Percentiles rank a stretch among this genome's conserved stretches.
Evolutionary conservation across 257 asterid genomes (phyloP).

Genomic region (Fraxinus cuspidata): DNA sequence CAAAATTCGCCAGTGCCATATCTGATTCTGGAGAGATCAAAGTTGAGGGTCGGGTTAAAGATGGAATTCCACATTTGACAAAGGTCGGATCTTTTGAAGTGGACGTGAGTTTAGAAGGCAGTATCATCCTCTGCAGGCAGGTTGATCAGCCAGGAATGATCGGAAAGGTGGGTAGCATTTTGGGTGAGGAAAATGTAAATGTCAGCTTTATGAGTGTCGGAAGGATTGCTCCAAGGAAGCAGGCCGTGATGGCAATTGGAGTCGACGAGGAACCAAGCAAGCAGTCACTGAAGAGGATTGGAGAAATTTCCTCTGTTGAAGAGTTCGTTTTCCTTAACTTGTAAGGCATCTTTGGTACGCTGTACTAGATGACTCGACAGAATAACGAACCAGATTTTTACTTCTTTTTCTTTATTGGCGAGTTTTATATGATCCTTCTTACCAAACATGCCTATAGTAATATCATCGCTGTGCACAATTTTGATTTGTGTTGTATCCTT

Average conservation of each 20-base stretch:
- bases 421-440: background rate
- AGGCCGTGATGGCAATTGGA: constrained; percentile 78
- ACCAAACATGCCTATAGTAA: constrained; percentile 16
- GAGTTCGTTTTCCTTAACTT: constrained; percentile 55
- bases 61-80: constrained; percentile 64
- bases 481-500: constrained; percentile 22
- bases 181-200: constrained; percentile 66
- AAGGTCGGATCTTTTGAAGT: constrained; percentile 69
- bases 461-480: background rate
- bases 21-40: constrained; percentile 60
- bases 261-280: constrained; percentile 69
- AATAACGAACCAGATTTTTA: too few relatives aligned
- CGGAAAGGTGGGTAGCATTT: constrained; percentile 68
- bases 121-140: constrained; percentile 67
- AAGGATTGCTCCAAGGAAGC: constrained; percentile 59
- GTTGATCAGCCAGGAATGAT: constrained; percentile 83
- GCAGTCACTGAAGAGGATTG: constrained; percentile 57
- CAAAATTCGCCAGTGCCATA: constrained; percentile 67
- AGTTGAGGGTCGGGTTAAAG: constrained; percentile 68
- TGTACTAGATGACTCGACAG: background rate
- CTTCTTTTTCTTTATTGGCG: background rate
- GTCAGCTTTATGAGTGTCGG: constrained; percentile 81
- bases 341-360: background rate
- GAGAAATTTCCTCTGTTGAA: constrained; percentile 62
- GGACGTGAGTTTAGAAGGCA: constrained; percentile 76